Percentiles rank a stretch among this genome's conserved stretches.
Evolutionary conservation across 2,329 filamentous ascomycete genomes (phyloP).

Genomic region (Neurospora sp.): DNA sequence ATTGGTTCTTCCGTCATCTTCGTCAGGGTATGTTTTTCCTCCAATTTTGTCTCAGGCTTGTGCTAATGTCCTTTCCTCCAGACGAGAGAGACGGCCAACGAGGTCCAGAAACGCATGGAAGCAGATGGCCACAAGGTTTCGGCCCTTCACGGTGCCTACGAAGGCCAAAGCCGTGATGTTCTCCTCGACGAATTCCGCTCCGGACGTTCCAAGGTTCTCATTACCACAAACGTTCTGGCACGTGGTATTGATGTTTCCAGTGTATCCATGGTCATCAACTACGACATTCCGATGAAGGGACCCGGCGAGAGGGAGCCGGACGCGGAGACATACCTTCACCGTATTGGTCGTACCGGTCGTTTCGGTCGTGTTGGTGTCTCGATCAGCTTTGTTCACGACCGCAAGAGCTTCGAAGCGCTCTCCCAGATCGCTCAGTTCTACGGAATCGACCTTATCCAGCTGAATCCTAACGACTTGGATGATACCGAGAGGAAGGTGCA

Average conservation of each 20-base stretch:
- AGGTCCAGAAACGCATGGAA: constrained; percentile 79
- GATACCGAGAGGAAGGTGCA: constrained; percentile 61
- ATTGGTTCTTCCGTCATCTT: constrained; percentile 98
- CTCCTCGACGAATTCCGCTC: constrained; percentile 80
- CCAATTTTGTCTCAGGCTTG: neutral
- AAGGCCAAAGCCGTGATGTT: constrained; percentile 71
- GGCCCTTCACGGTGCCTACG: constrained; percentile 78
- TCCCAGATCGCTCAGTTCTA: constrained; percentile 73
- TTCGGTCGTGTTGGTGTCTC: constrained; percentile 95
- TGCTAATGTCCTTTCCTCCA: constrained; percentile 25
- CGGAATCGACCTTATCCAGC: constrained; percentile 63
- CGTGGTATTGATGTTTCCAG: constrained; percentile 87
- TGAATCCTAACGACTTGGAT: constrained; percentile 87
- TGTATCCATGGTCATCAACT: constrained; percentile 98
- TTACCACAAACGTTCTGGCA: constrained; percentile 92
- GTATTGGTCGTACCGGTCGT: constrained; percentile 91
- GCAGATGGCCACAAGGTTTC: constrained; percentile 86
- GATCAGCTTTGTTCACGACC: constrained; percentile 87
- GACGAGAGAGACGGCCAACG: constrained; percentile 75
- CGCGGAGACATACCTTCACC: constrained; percentile 91
- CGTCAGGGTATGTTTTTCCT: constrained; percentile 58
- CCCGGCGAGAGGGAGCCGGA: constrained; percentile 74
- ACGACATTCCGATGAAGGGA: constrained; percentile 72
- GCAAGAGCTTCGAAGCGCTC: constrained; percentile 69
- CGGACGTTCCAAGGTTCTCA: constrained; percentile 87